Evolutionary conservation across 2,329 filamentous ascomycete genomes (phyloP).

Genomic region (Lecanicillium sp.): DNA sequence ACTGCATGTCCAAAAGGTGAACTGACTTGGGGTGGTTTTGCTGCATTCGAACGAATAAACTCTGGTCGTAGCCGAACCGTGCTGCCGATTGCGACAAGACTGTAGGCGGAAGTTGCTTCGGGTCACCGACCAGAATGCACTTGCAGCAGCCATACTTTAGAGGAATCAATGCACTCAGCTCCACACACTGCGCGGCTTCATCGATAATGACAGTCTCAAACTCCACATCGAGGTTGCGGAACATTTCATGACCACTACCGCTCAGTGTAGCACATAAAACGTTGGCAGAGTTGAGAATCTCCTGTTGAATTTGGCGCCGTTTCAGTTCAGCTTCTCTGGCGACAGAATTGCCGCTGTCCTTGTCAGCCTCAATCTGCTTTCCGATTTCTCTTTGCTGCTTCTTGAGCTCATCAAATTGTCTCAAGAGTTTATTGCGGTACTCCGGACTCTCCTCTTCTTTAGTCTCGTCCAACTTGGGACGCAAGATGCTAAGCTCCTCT

Average conservation of each 20-base stretch:
- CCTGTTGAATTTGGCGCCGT: conserved; percentile 76
- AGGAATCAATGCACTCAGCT: conserved; percentile 91
- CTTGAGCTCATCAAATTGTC: conserved; percentile 72
- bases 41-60: conserved; percentile 97
- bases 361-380: conserved; percentile 76
- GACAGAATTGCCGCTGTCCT: conserved; percentile 75
- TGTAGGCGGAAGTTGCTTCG: conserved; percentile 92
- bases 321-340: conserved; percentile 81
- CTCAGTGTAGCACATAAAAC: conserved; percentile 93
- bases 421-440: conserved; percentile 51
- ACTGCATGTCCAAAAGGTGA: conserved; percentile 93
- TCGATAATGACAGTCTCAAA: conserved; percentile 99
- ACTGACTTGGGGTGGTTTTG: conserved; percentile 81
- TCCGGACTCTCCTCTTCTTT: conserved; percentile 45
- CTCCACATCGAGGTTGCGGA: conserved; percentile 86
- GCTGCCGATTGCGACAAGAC: conserved; percentile 91
- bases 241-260: conserved; percentile 95
- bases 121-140: conserved; percentile 94
- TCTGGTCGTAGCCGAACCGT: conserved; percentile 92
- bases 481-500: conserved; percentile 61
- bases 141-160: conserved; percentile 96
- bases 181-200: conserved; percentile 95
- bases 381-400: conserved; percentile 67
- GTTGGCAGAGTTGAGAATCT: conserved; percentile 83
- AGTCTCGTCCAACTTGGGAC: conserved; percentile 62